Evolutionary conservation across 441 rosid species (phyloP), one percentile per base, ranked within the genome.

Genomic region (Codiaeum variegatum): DNA sequence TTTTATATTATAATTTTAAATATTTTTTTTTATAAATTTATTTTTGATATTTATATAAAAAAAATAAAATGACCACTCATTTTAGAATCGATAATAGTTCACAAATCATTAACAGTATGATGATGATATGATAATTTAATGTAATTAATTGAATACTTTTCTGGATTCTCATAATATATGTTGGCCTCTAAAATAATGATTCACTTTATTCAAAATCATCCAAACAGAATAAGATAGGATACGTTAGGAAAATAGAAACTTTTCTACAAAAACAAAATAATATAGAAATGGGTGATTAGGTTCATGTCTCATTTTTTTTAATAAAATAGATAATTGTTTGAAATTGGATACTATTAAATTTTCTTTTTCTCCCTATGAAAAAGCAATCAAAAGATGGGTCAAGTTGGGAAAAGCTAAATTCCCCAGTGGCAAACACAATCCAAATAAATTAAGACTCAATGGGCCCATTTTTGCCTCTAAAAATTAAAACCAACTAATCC

Each of bases 361-460:
- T 59, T 31, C 64, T 23, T 29, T 29, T 15, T 16, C 28, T 46
- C 21, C 5, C 6, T 0, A 21, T 47, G 7, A 31, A 61, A 46
- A 85, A 79, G 78, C 64, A 74, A 46, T 59, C 26, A 73, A 73
- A 74, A 71, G 81, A 75, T 64, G 81, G 66, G 62, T 49, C 61
- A 63, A 60, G 36, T 46, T 29, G 54, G 47, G 12, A 72, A 72
- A 76, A 73, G 71, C 70, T 23, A 75, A 71, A 65, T 66, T 75
- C 68, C 38, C 23, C 18, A 81, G 83, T 86, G 90, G 86, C 83
- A 36, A 80, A 78, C 91, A 85, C 72, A 64, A 77, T 80, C 62
- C 59, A 76, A 66, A 67, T 79, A 80, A 78, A 73, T 70, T 23
- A 62, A 66, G 62, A 44, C 76, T 74, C 34, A 7, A 72, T 63